These are phyloP conservation scores for Diplodia scrobiculata DNA, from an alignment of 2,329 filamentous ascomycete genomes.

Conservation along the genomic window DNA sequence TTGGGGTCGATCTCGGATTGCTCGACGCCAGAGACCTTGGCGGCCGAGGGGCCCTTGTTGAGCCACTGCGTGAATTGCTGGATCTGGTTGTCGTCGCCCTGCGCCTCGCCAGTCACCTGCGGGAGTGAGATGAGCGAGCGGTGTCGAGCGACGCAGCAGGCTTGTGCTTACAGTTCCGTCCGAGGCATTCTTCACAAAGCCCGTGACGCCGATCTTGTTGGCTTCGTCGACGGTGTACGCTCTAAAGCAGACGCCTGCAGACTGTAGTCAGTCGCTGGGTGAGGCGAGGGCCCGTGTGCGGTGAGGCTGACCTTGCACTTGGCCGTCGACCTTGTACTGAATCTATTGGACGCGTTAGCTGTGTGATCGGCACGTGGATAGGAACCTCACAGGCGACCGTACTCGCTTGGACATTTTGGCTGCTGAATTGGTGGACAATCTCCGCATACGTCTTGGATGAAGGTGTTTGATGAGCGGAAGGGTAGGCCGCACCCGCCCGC, in stretches of 20 bases:
- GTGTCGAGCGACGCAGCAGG: not conserved
- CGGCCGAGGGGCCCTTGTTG: slow-evolving; percentile 70
- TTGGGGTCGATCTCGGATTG: slow-evolving; percentile 66
- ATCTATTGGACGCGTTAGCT: slow-evolving; percentile 42
- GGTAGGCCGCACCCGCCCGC: slow-evolving; percentile 4
- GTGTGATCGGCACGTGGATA: not conserved
- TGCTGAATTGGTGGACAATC: slow-evolving; percentile 14
- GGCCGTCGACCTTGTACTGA: slow-evolving; percentile 51
- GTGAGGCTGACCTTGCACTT: slow-evolving; percentile 47
- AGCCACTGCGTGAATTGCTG: slow-evolving; percentile 73
- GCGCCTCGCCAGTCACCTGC: slow-evolving; percentile 86
- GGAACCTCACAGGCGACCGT: not conserved
- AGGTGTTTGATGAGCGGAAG: slow-evolving; percentile 1
- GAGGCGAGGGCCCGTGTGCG: not conserved
- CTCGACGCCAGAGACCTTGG: slow-evolving; percentile 74
- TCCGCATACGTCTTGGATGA: slow-evolving; percentile 1
- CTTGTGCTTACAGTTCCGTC: slow-evolving; percentile 47
- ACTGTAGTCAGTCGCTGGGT: not conserved
- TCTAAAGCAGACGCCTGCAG: slow-evolving; percentile 54
- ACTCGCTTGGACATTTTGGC: slow-evolving; percentile 28
- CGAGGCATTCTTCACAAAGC: slow-evolving; percentile 51
- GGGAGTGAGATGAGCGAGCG: not conserved
- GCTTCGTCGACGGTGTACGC: slow-evolving; percentile 51
- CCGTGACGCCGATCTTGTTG: slow-evolving; percentile 49
- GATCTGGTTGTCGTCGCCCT: slow-evolving; percentile 68